Conservation (phyloP, 2,329 filamentous ascomycete species). For the Aureobasidium sp. region DNA sequence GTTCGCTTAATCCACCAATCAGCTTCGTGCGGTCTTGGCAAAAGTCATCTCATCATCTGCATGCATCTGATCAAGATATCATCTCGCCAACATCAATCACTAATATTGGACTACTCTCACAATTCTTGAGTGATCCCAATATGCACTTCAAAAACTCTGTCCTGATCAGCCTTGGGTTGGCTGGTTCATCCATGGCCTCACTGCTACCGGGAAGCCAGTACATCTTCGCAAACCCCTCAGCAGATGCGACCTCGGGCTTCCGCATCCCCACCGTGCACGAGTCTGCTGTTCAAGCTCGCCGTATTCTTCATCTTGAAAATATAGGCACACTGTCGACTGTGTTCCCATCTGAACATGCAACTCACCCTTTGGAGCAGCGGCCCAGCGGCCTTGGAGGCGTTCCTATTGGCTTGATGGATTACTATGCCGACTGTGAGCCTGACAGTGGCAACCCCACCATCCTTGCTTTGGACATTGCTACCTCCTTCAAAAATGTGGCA, state of each 20-base stretch:
- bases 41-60: background rate
- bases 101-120: background rate
- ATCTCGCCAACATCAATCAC: background rate
- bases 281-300: conserved; percentile 81
- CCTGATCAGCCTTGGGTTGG: background rate
- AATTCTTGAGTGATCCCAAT: background rate
- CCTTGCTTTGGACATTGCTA: conserved; percentile 77
- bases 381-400: conserved; percentile 59
- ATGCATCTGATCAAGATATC: background rate
- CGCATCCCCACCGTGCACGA: conserved; percentile 73
- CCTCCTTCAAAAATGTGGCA: conserved; percentile 75
- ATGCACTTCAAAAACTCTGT: background rate
- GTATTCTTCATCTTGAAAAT: conserved; percentile 71
- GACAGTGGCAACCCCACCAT: conserved; percentile 71
- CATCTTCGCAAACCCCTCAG: conserved; percentile 38
- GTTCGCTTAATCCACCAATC: background rate
- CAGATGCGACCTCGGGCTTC: conserved; percentile 20
- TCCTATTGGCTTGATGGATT: conserved; percentile 81
- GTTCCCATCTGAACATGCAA: conserved; percentile 51
- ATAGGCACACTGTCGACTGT: conserved; percentile 76
- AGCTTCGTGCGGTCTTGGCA: background rate
- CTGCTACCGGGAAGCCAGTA: conserved; percentile 29
- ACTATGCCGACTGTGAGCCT: conserved; percentile 78
- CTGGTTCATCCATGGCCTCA: background rate
- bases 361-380: conserved; percentile 37